Percentiles rank a stretch among this genome's conserved stretches.
Evolutionary conservation across 23 red algal genomes (phyloP).

Genomic region (Agarophyton chilense): DNA sequence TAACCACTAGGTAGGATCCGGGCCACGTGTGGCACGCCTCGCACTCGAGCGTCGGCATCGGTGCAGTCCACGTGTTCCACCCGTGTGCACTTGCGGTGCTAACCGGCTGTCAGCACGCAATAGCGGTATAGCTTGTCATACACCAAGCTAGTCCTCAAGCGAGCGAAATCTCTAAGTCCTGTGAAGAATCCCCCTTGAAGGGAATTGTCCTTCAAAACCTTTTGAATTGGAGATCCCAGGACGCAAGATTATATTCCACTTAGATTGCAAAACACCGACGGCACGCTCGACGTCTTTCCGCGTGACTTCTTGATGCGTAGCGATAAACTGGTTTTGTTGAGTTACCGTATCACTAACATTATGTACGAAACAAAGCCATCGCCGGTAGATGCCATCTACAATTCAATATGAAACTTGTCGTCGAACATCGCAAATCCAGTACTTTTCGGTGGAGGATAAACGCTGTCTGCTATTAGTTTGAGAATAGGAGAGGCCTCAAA

Average conservation of each 20-base stretch:
- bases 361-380: conserved; percentile 2
- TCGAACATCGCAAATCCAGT: neutral
- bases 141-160: too few species aligned
- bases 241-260: conserved; percentile 11
- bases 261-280: conserved; percentile 27
- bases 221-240: neutral
- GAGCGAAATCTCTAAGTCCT: too few species aligned
- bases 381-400: conserved; percentile 37
- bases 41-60: too few species aligned
- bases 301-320: conserved; percentile 17
- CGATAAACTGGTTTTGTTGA: neutral
- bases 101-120: too few species aligned
- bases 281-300: conserved; percentile 56
- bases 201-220: too few species aligned
- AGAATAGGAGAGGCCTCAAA: conserved; percentile 17
- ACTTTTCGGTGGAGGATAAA: neutral
- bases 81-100: too few species aligned
- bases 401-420: conserved; percentile 24
- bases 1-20: too few species aligned
- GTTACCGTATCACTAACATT: neutral
- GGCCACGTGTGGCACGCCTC: too few species aligned
- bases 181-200: too few species aligned
- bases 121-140: too few species aligned
- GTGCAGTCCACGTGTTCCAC: too few species aligned
- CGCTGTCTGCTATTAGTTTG: neutral